Evolutionary conservation across 2,329 filamentous ascomycete species (phyloP), one percentile per base, ranked within the genome.

Genomic region (Ploettnerulaceae sp.): DNA sequence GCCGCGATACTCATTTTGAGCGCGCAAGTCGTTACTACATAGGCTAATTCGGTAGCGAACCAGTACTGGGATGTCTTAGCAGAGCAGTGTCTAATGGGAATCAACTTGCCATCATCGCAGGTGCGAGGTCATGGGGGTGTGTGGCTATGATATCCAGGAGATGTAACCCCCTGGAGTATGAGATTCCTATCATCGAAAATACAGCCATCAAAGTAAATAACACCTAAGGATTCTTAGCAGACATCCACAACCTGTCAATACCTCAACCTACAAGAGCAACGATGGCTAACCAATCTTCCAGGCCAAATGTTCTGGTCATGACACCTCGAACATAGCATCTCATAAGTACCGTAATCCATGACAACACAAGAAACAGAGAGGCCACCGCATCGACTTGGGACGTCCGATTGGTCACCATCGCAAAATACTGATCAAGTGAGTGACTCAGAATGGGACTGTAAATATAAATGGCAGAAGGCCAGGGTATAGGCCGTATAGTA

Each of bases 211-310:
- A n/a, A 3, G 48, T 47, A 15, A 51, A 51, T 2, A 47, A 18
- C 5, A 51, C 7, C 48, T 50, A 8, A 2, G 5, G 12, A 11
- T 17, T 14, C 5, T 45, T 26, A 49, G 15, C 20, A 21, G n/a
- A n/a, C 5, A 7, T 22, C n/a, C n/a, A n/a, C n/a, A n/a, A 21
- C 5, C n/a, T 28, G 15, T 21, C 17, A 25, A 6, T 9, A 25
- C 18, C 14, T 28, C 8, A n/a, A 37, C 48, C 29, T 57, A 75
- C 72, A 61, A 72, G 60, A 1, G 70, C 70, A 9, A 64, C 36
- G 15, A 74, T 61, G 55, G 74, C 72, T 38, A 74, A 57, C 55
- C 66, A 71, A 61, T 76, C 74, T 29, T 76, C 73, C 3, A 66
- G 37, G 0, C 66, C 63, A 17, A 70, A 56, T 24, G 66, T 67